Base-by-base conservation (phyloP, 805 yeast genomes). In the Henningerozyma blattae region DNA sequence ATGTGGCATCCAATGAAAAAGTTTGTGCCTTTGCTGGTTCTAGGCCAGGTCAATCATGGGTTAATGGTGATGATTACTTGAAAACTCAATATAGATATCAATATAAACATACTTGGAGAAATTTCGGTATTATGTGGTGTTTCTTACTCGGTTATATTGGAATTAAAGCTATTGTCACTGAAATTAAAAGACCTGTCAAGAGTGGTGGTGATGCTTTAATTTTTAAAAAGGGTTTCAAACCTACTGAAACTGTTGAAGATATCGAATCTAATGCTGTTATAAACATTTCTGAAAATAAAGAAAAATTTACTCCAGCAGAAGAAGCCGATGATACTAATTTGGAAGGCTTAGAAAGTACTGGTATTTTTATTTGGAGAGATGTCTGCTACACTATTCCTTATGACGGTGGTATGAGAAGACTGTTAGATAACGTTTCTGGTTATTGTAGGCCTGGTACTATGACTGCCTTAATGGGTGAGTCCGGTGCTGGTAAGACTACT, bases 31-130 rank as follows among this genome's bases (percentile, higher is more conserved):
- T 69, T 28, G 68, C 68, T 20, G 86, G 89, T 27, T 62, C 87
- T 10, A 43, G 45, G 3, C 60, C 75, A 2, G 91, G 93, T 28
- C 48, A 52, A 16, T 37, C 48, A 12, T 42, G 42, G 32, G 82
- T 83, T 31, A 46, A 54, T 22, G 94, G 94, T 44, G 72, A 75
- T 42, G 56, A 52, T 24, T 83, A 78, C 47, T 42, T 83, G 36
- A 40, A 41, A 4, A 46, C 45, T 3, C 52, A 74, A 7, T 83
- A 55, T 54, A 49, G 55, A 28, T 84, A 77, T 61, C 49, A 50
- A 15, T 72, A 66, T 46, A 41, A 55, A 15, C 83, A 84, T 54
- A 66, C 70, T 32, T 84, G 94, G 94, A 74, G 94, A 62, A 80
- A 84, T 53, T 65, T 78, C 37, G 94, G 86, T 48, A 71, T 78